Evolutionary conservation across 1,284 basidiomycete species (phyloP).

Genomic region (Malassezia obtusa): DNA sequence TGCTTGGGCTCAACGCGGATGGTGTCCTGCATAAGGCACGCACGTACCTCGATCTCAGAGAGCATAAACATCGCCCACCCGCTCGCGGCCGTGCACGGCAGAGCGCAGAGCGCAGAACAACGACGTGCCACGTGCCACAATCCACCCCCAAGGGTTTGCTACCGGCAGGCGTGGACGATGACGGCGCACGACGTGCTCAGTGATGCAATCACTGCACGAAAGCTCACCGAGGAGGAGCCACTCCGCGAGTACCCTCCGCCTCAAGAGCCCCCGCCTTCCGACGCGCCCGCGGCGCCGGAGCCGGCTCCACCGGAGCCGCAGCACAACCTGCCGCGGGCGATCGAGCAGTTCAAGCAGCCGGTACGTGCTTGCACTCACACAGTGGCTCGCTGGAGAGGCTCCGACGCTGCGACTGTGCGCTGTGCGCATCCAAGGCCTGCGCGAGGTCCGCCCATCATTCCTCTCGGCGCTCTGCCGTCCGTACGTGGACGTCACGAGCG

Average conservation of each 20-base stretch:
- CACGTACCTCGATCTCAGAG: conserved; percentile 25
- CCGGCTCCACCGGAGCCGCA: not conserved
- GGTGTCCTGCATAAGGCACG: conserved; percentile 56
- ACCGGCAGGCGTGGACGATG: not conserved
- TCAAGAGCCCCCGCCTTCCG: not conserved
- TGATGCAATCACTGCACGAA: conserved; percentile 7
- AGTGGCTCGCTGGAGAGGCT: conserved; percentile 9
- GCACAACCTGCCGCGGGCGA: conserved; percentile 32
- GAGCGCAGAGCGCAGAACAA: not conserved
- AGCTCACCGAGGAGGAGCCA: not conserved
- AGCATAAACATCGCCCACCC: conserved; percentile 30
- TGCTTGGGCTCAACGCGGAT: conserved; percentile 66
- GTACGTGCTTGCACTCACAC: not conserved
- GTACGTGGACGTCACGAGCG: conserved; percentile 50
- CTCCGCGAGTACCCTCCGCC: too few species aligned
- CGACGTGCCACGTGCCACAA: conserved; percentile 3
- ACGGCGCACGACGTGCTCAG: conserved; percentile 14
- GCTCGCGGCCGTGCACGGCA: not conserved
- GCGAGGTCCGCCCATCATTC: conserved; percentile 66
- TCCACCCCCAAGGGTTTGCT: not conserved
- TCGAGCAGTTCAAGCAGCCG: conserved; percentile 21
- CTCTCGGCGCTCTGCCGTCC: conserved; percentile 68
- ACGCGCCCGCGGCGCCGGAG: not conserved
- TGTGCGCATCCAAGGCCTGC: conserved; percentile 70
- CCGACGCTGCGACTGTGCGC: conserved; percentile 54